Conservation (phyloP, 805 yeast species). For the Clavispora vitiphila region DNA sequence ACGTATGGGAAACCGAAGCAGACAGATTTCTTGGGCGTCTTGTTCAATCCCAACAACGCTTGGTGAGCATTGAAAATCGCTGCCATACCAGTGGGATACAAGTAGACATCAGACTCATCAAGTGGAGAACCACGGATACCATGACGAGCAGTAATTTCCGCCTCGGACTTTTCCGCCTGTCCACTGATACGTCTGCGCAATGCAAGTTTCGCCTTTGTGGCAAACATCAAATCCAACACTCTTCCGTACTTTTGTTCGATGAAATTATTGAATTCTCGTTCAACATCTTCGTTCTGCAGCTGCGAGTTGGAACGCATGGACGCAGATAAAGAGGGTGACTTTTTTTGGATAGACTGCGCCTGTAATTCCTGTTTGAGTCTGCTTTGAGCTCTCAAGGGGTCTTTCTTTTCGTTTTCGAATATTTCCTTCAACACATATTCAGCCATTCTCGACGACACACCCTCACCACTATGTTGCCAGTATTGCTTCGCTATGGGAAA, state of each 20-base stretch:
- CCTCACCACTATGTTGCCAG: slow-evolving; percentile 98
- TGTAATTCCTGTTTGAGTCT: slow-evolving; percentile 31
- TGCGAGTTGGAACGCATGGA: slow-evolving; percentile 19
- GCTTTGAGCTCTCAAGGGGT: slow-evolving; percentile 10
- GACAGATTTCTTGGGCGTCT: slow-evolving; percentile 54
- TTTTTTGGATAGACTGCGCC: slow-evolving; percentile 26
- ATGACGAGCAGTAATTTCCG: slow-evolving; percentile 12
- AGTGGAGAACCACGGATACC: slow-evolving; percentile 9
- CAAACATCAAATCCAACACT: slow-evolving; percentile 72
- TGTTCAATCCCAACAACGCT: slow-evolving; percentile 30
- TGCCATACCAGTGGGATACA: slow-evolving; percentile 92
- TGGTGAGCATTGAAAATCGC: slow-evolving; percentile 80
- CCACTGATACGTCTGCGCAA: slow-evolving; percentile 72
- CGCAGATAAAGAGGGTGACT: slow-evolving; percentile 29
- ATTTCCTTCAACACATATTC: slow-evolving; percentile 74
- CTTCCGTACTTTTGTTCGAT: slow-evolving; percentile 91
- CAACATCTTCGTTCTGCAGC: slow-evolving; percentile 26
- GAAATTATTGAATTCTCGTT: slow-evolving; percentile 56
- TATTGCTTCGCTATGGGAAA: slow-evolving; percentile 70
- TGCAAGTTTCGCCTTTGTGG: slow-evolving; percentile 69
- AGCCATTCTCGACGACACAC: slow-evolving; percentile 85
- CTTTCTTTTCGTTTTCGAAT: slow-evolving; percentile 18
- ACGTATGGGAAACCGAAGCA: slow-evolving; percentile 97
- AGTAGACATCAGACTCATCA: slow-evolving; percentile 63
- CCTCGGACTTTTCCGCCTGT: slow-evolving; percentile 42